A percentile compares a stretch with the other conserved stretches of the same genome.
Evolutionary conservation across 129 eudicot species (phyloP).

Genomic region (Solidago caesia): DNA sequence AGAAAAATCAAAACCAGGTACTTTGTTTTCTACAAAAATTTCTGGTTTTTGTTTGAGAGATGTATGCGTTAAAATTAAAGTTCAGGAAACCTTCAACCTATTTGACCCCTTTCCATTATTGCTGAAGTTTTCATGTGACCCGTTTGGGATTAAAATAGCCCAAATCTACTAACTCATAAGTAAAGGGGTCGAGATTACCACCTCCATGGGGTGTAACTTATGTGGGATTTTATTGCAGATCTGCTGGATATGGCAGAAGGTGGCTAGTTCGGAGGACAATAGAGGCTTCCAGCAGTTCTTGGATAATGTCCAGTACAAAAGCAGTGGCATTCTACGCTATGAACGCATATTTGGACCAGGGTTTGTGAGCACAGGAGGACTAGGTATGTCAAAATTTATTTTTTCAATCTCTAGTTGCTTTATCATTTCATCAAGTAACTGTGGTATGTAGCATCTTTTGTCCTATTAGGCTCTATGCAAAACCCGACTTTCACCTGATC

Average conservation of each 20-base stretch:
- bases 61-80: no score
- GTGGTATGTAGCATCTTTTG: no score
- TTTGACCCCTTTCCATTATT: no score
- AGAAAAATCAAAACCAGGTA: constrained; percentile 97
- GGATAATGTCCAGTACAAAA: constrained; percentile 88
- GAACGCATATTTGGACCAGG: constrained; percentile 95
- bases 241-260: constrained; percentile 97
- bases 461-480: background rate
- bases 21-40: background rate
- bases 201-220: background rate
- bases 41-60: background rate
- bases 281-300: constrained; percentile 76
- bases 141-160: no score
- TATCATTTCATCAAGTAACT: background rate
- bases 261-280: constrained; percentile 63
- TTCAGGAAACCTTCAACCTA: no score
- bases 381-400: constrained; percentile 47
- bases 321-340: constrained; percentile 78
- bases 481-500: no score
- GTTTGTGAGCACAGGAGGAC: constrained; percentile 95
- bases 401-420: background rate
- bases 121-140: no score
- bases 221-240: constrained; percentile 49
- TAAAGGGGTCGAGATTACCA: no score
- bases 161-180: no score